Evolutionary conservation across 73 alveolate genomes (phyloP).

Genomic region (Paramecium pentaurelia): DNA sequence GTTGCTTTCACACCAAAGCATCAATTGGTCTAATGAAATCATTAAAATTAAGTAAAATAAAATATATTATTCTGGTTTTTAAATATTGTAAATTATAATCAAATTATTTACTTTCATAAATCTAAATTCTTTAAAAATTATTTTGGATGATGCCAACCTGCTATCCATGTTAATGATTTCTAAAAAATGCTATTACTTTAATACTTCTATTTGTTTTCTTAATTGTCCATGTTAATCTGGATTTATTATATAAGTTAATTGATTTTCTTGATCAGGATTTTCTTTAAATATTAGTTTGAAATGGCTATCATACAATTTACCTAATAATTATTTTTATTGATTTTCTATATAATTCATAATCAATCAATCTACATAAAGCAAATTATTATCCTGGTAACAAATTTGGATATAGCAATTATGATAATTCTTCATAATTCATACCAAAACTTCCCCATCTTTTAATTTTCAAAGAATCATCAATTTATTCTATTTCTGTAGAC

Average conservation of each 20-base stretch:
- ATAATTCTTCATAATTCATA: background rate
- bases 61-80: background rate
- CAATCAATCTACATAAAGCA: background rate
- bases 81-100: background rate
- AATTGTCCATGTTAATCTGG: background rate
- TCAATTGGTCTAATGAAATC: background rate
- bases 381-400: background rate
- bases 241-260: background rate
- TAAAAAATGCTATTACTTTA: background rate
- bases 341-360: background rate
- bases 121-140: background rate
- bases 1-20: slow-evolving; percentile 1
- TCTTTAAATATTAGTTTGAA: background rate
- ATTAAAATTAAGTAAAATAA: background rate
- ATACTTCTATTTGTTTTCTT: background rate
- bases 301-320: background rate
- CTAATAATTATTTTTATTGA: background rate
- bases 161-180: background rate
- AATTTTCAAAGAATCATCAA: background rate
- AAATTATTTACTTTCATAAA: background rate
- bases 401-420: background rate
- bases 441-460: background rate
- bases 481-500: background rate
- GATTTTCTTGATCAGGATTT: background rate
- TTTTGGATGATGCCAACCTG: slow-evolving; percentile 16